Evolutionary conservation across 257 asterid genomes (phyloP).

Genomic region (Penstemon barbatus): DNA sequence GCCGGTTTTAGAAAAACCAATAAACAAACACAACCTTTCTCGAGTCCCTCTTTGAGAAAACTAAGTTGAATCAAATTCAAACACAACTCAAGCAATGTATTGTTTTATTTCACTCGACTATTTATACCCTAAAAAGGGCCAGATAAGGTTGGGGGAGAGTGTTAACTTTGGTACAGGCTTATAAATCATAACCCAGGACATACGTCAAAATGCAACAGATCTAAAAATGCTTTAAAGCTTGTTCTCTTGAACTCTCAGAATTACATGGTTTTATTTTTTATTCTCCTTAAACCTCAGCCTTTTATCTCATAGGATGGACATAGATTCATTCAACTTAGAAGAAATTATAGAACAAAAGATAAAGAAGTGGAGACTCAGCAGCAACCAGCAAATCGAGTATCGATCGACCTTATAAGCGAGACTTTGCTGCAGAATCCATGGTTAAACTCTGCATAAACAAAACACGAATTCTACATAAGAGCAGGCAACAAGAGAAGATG

Average conservation of each 20-base stretch:
- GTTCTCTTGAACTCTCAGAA: conserved; percentile 17
- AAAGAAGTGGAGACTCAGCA: not conserved
- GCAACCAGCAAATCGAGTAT: not conserved
- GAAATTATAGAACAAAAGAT: conserved; percentile 1
- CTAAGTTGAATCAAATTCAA: too few species aligned
- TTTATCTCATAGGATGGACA: not conserved
- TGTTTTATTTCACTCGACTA: too few species aligned
- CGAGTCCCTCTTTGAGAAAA: too few species aligned
- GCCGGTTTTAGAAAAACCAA: too few species aligned
- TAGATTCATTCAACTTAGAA: conserved; percentile 2
- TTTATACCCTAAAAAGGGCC: too few species aligned
- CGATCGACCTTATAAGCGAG: conserved; percentile 58
- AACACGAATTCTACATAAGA: not conserved
- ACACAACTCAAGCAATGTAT: too few species aligned
- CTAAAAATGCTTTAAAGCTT: not conserved
- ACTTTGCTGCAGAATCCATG: conserved; percentile 37
- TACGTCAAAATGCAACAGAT: too few species aligned
- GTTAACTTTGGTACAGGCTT: too few species aligned
- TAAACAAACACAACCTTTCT: too few species aligned
- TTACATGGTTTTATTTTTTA: conserved; percentile 27
- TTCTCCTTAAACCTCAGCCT: conserved; percentile 14
- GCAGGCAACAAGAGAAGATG: not conserved
- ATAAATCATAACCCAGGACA: too few species aligned
- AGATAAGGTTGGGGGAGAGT: too few species aligned
- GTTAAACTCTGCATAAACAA: conserved; percentile 52